Base-by-base conservation (phyloP, 2,329 filamentous ascomycete genomes). In the Lithohypha guttulata region DNA sequence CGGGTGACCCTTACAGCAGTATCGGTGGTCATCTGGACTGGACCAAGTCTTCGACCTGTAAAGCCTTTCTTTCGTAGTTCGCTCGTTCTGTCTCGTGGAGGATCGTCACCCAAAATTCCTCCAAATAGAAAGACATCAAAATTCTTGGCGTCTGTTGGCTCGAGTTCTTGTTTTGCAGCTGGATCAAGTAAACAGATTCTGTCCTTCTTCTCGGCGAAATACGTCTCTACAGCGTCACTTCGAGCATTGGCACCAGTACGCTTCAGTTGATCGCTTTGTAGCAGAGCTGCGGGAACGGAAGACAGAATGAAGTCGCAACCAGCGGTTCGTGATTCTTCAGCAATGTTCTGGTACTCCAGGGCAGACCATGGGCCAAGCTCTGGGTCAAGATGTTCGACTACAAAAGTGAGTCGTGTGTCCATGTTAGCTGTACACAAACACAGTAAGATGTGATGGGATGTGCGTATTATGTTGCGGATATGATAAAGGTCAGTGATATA, bases 11-110 rank as follows among this genome's bases (percentile, higher is more conserved):
- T 75, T 35, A 95, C 91, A 3, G 91, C 91, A 14, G 91, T 98
- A 59, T 98, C 91, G 3, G 91, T 98, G 2, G 91, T 96, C 89
- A 98, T 95, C 62, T 98, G 91, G 52, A 87, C 80, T 6, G 89
- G 84, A 0, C 91, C 91, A 20, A 98, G 69, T 42, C 91, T 74
- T 38, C 91, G 78, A 42, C 89, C 86, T 42, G 79, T 70, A 53
- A 93, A 98, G 2, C 91, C 91, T 59, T 96, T 94, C 62, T 84
- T 86, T 37, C 91, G 78, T 52, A 98, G 67, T 60, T 98, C 91
- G n/a, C 84, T 89, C 3, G 91, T 98, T 46, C 91, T 80, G 18
- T 51, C 40, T 73, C 89, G 70, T 33, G 89, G 89, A 45, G 89
- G 89, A 58, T 96, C 85, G 65, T 96, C 89, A 42, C 89, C 91